Base-by-base conservation (phyloP, 2,329 filamentous ascomycete genomes). In the Colletotrichum salicis region DNA sequence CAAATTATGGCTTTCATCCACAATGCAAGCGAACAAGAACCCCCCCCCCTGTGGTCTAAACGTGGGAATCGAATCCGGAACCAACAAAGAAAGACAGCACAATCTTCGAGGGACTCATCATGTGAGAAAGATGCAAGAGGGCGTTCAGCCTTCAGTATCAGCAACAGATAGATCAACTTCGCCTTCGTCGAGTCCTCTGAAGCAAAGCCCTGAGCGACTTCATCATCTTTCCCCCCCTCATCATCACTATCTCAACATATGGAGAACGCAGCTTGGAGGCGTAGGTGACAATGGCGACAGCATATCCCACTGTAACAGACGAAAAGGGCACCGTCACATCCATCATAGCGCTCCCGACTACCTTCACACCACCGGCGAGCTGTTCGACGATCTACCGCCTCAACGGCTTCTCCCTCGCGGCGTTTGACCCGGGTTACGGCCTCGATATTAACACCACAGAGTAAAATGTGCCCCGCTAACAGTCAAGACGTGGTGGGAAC, bases 401-500 rank as follows among this genome's bases (percentile, higher is more conserved):
- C 24, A 62, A 67, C 5, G 57, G 64, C 24, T 54, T 56, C 56
- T 62, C 57, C 27, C 58, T 62, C 45, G 64, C 55, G 2, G 64
- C 64, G 2, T 62, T 62, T n/a, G 48, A 67, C 13, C 64, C 64
- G 41, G 57, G 64, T 2, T 67, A 62, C 19, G 64, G 57, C 5
- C 33, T 62, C 15, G 48, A 55, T 22, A 55, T 63, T 13, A 31
- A 63, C 31, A 41, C 60, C 13, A 62, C n/a, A n/a, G 64, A 62
- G 64, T 67, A 5, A 33, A 48, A 15, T 67, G 64, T n/a, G 64
- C 58, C 11, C 64, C 64, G 5, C 48, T 33, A 33, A 57, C 64
- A 15, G 64, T 67, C 13, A 62, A 57, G 27, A 62, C 64, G 31
- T 67, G 57, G 64, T 56, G 57, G 64, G 64, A 67, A 33, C 64